Base-by-base conservation (phyloP, 2,329 filamentous ascomycete genomes). In the Coniosporium tulheliwenetii region DNA sequence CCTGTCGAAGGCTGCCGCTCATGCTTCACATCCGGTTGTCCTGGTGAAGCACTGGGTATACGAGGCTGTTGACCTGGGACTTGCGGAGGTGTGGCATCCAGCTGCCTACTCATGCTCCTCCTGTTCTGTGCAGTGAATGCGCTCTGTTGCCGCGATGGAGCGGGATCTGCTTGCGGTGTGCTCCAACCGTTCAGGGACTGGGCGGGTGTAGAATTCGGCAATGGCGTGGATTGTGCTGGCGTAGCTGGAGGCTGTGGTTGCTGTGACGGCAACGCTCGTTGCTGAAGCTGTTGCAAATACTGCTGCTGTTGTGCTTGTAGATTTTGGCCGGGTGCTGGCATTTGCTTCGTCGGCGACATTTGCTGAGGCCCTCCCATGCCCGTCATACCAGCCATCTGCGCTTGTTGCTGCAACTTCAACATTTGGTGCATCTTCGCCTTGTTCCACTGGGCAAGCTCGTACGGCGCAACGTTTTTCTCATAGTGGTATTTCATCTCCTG, bases 401-500 rank as follows among this genome's bases (percentile, higher is more conserved):
- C 44, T 33, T 56, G 48, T 14, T 55, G 56, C 37, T 54, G 48
- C 36, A 52, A 50, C 39, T 57, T 50, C 34, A 55, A 49, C 49
- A 59, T 59, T 40, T 59, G 50, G 39, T 61, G 55, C 45, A 26
- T 26, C 19, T 26, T 26, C 19, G 19, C 19, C 19, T 26, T 71
- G 30, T 68, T 64, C 31, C 71, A 54, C 65, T 73, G 81, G 2
- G 71, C 73, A 44, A 79, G 74, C 55, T 95, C 87, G 47, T 93
- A 95, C 30, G 78, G 73, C 19, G 73, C 63, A 5, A 95, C 63
- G 48, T 87, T 86, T 31, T 74, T 70, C 50, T 86, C 79, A 58
- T 91, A 93, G 5, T 84, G 70, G 26, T 71, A 69, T 50, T 78
- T 66, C 44, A 95, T 58, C 48, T 91, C 78, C 43, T 74, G 71